Base-by-base conservation (phyloP, 768 basidiomycete species). In the Lactarius quietus region DNA sequence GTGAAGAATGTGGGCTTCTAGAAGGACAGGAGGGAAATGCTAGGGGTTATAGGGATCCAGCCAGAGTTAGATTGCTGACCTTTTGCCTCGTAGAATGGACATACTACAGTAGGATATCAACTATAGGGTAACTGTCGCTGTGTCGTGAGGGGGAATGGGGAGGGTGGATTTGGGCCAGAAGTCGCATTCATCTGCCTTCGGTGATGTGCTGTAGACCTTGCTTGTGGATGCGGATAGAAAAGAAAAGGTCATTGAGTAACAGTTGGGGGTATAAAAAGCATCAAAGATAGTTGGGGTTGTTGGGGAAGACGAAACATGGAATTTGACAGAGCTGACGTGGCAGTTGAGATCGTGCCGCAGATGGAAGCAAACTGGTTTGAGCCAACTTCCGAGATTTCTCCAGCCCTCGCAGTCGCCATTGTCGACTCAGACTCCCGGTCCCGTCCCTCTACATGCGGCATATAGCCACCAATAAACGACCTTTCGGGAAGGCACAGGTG, bases 101-200 rank as follows among this genome's bases (percentile, higher is more conserved):
- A 26, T 51, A 91, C 91, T 90, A 65, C 92, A 90, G 73, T 93
- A 92, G 7, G 90, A 88, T 83, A 93, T 78, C 0, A 88, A 87
- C 68, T 93, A 66, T 84, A 83, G 3, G 10, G 43, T 90, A 79
- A 70, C 89, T 89, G 69, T 92, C 90, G 1, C 83, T 83, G 10
- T 84, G 80, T 63, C 73, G 75, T 0, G 88, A 81, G 2, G 85
- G 74, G 1, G 79, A 75, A 71, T 81, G 90, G 45, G 79, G 70
- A 0, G 88, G 86, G 33, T 79, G 82, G 33, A 33, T 33, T 33
- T 33, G 33, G 33, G 33, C 33, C 33, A 33, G 33, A 33, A 3
- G 33, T 33, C 56, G 76, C 80, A 0, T 87, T 88, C 3, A 84
- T 82, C n/a, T 0, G 85, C 85, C 38, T 76, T 73, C 1, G 83